Evolutionary conservation across 495 filamentous ascomycete species (phyloP).

Genomic region (Neurospora tetrasperma): DNA sequence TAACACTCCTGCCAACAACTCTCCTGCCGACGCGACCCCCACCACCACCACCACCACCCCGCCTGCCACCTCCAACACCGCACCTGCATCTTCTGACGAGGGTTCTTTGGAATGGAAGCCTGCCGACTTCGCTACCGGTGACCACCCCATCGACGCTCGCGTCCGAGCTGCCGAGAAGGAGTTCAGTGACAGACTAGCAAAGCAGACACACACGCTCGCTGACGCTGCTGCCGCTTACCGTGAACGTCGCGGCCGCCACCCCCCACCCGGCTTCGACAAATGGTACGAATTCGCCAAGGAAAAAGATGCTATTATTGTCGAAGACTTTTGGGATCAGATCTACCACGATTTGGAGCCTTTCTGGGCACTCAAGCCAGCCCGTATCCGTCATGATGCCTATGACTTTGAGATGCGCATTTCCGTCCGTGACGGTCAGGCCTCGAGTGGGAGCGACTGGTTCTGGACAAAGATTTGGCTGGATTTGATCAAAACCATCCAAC

Average conservation of each 20-base stretch:
- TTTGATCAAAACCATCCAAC: slow-evolving; percentile 46
- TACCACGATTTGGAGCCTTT: slow-evolving; percentile 61
- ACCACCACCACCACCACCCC: background rate
- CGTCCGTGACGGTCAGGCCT: slow-evolving; percentile 47
- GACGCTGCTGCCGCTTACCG: slow-evolving; percentile 54
- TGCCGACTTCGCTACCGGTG: slow-evolving; percentile 9
- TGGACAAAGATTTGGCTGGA: slow-evolving; percentile 52
- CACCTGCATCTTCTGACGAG: background rate
- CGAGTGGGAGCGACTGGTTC: slow-evolving; percentile 46
- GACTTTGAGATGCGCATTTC: slow-evolving; percentile 50
- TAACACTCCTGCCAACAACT: background rate
- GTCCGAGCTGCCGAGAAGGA: slow-evolving; percentile 32
- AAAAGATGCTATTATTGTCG: slow-evolving; percentile 49
- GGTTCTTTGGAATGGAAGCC: background rate
- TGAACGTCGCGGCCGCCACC: slow-evolving; percentile 53
- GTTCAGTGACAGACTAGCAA: slow-evolving; percentile 29
- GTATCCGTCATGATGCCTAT: slow-evolving; percentile 43
- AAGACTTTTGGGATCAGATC: slow-evolving; percentile 65
- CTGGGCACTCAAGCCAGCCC: slow-evolving; percentile 49
- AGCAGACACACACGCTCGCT: slow-evolving; percentile 40
- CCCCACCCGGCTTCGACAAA: slow-evolving; percentile 59
- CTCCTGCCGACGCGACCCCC: background rate
- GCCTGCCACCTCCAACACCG: background rate
- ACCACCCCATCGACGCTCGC: slow-evolving; percentile 39
- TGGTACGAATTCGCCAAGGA: slow-evolving; percentile 60